Evolutionary conservation across 352 stramenopile genomes (phyloP).

Genomic region (Porosira glacialis): DNA sequence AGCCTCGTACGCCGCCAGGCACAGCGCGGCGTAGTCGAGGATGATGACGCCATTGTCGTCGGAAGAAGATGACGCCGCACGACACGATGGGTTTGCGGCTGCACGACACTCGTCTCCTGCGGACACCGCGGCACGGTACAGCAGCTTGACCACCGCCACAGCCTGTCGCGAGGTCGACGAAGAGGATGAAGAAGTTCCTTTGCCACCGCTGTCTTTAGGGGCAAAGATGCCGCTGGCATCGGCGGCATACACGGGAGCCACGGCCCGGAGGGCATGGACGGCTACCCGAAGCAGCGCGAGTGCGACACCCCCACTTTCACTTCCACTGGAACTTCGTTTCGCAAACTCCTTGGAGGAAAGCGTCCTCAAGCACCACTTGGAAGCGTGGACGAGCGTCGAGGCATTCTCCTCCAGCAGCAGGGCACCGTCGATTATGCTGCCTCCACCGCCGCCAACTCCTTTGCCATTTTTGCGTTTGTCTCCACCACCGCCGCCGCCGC

Average conservation of each 20-base stretch:
- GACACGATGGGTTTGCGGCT: neutral
- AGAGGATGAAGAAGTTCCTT: neutral
- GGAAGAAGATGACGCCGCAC: neutral
- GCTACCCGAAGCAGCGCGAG: constrained; percentile 21
- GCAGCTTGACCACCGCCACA: constrained; percentile 20
- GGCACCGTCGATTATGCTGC: too few species aligned
- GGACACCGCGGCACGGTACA: constrained; percentile 36
- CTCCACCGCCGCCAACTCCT: too few species aligned
- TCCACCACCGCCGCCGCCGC: too few species aligned
- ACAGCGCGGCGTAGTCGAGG: constrained; percentile 27
- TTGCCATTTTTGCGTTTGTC: too few species aligned
- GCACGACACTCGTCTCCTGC: constrained; percentile 24
- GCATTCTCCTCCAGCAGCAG: constrained; percentile 38
- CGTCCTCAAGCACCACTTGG: constrained; percentile 22
- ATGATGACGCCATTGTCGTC: neutral
- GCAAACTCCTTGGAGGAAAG: constrained; percentile 14
- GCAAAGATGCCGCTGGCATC: constrained; percentile 1
- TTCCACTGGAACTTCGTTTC: neutral
- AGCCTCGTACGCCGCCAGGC: constrained; percentile 25
- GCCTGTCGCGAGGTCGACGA: neutral
- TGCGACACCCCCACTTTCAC: constrained; percentile 9
- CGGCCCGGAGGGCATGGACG: constrained; percentile 11
- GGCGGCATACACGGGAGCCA: constrained; percentile 7
- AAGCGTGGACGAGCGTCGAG: constrained; percentile 15
- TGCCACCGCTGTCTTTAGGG: neutral